phyloP scores from a whole-genome alignment of 129 eudicot species.

The Apium graveolens region DNA sequence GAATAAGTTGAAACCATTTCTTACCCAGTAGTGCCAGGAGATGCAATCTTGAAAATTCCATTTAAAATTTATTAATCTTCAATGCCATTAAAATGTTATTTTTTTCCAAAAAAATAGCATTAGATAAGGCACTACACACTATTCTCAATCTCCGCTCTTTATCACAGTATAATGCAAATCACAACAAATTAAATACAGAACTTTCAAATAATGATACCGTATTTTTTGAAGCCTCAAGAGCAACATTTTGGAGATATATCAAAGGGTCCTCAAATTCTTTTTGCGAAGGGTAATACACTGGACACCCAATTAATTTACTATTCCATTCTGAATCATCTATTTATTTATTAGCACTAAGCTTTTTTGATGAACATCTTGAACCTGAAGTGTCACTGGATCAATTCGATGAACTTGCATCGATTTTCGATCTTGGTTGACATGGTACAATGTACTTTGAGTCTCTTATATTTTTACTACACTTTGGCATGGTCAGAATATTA shows the following conservation, averaged over 20 bases:
- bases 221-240: slow-evolving; percentile 53
- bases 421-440: neutral
- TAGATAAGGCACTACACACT: neutral
- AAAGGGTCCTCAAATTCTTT: slow-evolving; percentile 63
- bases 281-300: slow-evolving; percentile 38
- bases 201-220: slow-evolving; percentile 23
- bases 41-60: slow-evolving; percentile 61
- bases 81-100: neutral
- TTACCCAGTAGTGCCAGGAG: too few species aligned
- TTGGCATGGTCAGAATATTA: too few species aligned
- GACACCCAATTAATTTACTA: slow-evolving; percentile 35
- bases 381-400: neutral
- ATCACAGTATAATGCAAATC: neutral
- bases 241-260: slow-evolving; percentile 33
- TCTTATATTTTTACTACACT: too few species aligned
- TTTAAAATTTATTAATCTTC: slow-evolving; percentile 5
- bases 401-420: neutral
- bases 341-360: slow-evolving; percentile 5
- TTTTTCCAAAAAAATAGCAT: neutral
- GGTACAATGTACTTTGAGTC: too few species aligned
- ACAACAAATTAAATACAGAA: neutral
- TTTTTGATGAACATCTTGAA: neutral
- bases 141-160: neutral
- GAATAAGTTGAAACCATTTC: neutral
- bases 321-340: slow-evolving; percentile 33